phyloP scores from a whole-genome alignment of 2,329 filamentous ascomycete species.

The Colletotrichum musae region DNA sequence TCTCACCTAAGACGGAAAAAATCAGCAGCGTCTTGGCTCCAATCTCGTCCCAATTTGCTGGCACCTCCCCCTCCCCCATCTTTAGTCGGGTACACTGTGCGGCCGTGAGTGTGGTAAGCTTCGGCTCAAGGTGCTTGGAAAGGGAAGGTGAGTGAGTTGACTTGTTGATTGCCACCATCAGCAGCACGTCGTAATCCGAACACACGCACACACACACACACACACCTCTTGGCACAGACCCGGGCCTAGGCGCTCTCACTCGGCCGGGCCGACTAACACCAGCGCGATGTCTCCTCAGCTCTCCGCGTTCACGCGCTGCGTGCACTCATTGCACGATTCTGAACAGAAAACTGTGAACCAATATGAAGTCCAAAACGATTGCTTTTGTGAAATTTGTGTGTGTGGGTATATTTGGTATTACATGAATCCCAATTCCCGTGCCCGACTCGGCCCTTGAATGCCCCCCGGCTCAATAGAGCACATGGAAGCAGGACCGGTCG shows the following conservation, averaged over 20 bases:
- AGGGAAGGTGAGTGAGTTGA: conserved; percentile 23
- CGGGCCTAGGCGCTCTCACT: conserved; percentile 10
- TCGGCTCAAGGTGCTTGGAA: conserved; percentile 29
- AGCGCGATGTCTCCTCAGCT: conserved; percentile 9
- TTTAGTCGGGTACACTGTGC: neutral
- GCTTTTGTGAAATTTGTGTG: conserved; percentile 32
- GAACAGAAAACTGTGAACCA: neutral
- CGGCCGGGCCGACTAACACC: neutral
- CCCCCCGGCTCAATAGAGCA: conserved; percentile 12
- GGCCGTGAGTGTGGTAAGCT: conserved; percentile 15
- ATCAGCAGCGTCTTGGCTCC: neutral
- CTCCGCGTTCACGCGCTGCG: conserved; percentile 9
- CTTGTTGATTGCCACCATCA: conserved; percentile 14
- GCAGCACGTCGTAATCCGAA: conserved; percentile 14
- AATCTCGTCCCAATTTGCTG: neutral
- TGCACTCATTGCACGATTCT: neutral
- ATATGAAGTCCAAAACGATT: neutral
- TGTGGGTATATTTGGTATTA: conserved; percentile 40
- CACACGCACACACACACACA: neutral
- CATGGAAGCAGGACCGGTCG: neutral
- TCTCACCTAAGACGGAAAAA: conserved; percentile 13
- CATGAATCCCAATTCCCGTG: conserved; percentile 37
- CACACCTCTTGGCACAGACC: conserved; percentile 13
- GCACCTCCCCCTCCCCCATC: neutral
- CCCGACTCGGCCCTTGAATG: conserved; percentile 15